Evolutionary conservation across 768 basidiomycete species (phyloP).

Genomic region (Pisolithus marmoratus): DNA sequence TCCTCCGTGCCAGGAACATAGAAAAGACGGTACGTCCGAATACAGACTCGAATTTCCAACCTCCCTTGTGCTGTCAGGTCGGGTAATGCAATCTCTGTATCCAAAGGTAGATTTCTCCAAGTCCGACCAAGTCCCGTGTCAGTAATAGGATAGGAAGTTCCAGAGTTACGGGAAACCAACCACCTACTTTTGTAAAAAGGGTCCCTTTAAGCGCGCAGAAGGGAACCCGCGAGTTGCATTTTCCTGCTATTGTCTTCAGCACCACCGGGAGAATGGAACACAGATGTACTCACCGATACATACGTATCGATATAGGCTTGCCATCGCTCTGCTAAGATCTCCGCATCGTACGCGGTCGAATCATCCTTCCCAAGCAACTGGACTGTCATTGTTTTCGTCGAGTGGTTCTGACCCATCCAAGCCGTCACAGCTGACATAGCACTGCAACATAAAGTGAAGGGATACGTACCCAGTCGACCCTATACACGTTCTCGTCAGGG

Average conservation of each 20-base stretch:
- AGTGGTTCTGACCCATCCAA: slow-evolving; percentile 45
- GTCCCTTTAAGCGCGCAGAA: slow-evolving; percentile 39
- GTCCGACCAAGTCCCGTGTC: slow-evolving; percentile 3
- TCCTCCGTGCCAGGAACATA: slow-evolving; percentile 70
- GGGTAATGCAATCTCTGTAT: slow-evolving; percentile 26
- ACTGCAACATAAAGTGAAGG: neutral
- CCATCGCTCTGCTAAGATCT: slow-evolving; percentile 73
- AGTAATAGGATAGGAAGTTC: neutral
- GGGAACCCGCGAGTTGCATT: slow-evolving; percentile 53
- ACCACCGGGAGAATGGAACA: neutral
- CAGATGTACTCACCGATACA: slow-evolving; percentile 46
- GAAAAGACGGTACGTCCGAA: slow-evolving; percentile 77
- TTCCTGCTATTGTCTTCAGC: slow-evolving; percentile 32
- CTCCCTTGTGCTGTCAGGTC: slow-evolving; percentile 49
- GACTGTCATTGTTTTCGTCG: slow-evolving; percentile 60
- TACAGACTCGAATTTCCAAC: slow-evolving; percentile 81
- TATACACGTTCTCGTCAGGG: slow-evolving; percentile 73
- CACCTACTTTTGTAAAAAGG: slow-evolving; percentile 64
- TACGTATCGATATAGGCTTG: slow-evolving; percentile 75
- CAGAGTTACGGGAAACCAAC: neutral
- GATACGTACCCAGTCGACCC: slow-evolving; percentile 69
- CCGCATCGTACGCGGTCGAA: slow-evolving; percentile 67
- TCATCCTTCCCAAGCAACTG: slow-evolving; percentile 81
- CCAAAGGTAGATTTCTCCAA: slow-evolving; percentile 17
- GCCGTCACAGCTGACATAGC: neutral